These are phyloP conservation scores for Ananas comosus DNA, from an alignment of 176 grass and related monocot species.

Conservation along the genomic window DNA sequence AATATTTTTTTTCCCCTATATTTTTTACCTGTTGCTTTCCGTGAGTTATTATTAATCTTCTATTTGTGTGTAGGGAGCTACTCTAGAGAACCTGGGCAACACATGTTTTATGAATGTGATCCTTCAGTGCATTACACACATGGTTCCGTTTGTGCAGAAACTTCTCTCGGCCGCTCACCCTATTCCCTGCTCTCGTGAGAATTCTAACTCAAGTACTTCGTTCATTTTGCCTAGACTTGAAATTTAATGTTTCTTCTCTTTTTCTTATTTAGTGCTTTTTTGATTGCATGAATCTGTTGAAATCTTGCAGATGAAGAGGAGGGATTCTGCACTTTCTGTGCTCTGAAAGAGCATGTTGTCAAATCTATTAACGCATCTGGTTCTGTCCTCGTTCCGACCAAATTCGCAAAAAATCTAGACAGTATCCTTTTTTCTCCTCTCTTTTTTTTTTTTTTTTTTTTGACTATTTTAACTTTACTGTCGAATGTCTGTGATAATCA, in stretches of 20 bases:
- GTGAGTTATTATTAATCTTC: neutral
- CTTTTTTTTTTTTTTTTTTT: neutral
- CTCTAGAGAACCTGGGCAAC: slow-evolving; percentile 83
- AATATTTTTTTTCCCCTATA: neutral
- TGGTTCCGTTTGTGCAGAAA: slow-evolving; percentile 60
- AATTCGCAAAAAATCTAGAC: slow-evolving; percentile 66
- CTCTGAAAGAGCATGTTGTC: slow-evolving; percentile 56
- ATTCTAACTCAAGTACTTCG: neutral
- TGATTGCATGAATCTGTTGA: slow-evolving; percentile 3
- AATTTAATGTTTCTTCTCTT: neutral
- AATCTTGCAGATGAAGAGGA: slow-evolving; percentile 40
- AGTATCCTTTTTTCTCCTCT: slow-evolving; percentile 68
- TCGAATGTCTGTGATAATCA: no score
- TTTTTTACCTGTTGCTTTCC: neutral
- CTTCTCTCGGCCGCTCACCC: slow-evolving; percentile 40
- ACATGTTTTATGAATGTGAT: slow-evolving; percentile 81
- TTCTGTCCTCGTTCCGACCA: slow-evolving; percentile 40
- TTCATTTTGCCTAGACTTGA: neutral
- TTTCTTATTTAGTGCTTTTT: neutral
- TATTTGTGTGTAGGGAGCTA: slow-evolving; percentile 47
- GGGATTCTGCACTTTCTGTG: slow-evolving; percentile 77
- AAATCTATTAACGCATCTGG: slow-evolving; percentile 45
- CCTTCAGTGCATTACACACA: slow-evolving; percentile 93
- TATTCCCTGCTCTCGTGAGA: slow-evolving; percentile 48
- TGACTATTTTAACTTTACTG: no score